Evolutionary conservation across 2,329 filamentous ascomycete species (phyloP), one percentile per base, ranked within the genome.

Genomic region (Verticillium nubilum): DNA sequence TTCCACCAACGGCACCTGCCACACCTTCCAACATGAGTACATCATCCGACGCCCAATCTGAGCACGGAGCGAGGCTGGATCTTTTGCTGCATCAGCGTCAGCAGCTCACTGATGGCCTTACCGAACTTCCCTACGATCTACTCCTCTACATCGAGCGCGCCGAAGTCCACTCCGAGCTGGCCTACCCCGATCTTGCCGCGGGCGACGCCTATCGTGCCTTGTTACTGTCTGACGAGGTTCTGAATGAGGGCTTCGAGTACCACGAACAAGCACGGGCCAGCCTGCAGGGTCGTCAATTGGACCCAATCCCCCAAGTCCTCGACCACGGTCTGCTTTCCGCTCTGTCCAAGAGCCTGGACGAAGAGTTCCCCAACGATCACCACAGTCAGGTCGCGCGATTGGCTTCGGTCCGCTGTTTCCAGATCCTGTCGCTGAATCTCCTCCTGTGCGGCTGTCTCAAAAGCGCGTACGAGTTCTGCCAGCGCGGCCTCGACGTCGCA

Each of bases 161-260:
- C 26, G 76, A 83, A 33, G 78, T 89, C 50, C 86, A 97, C 72
- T 83, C 86, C 17, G 78, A 86, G 53, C 80, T 97, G 54, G 91
- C 86, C 37, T 98, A 97, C 72, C 91, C 92, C 0, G 95, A 99
- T 72, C 84, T 99, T 42, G 92, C 92, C 5, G 88, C 89, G 12
- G 91, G 92, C 33, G 93, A 97, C 78, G 91, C 92, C 5, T 98
- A 98, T 72, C 88, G 90, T 59, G 92, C 93, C 1, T 81, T 98
- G n/a, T 83, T 97, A 4, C 78, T 99, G 54, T 84, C 90, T 17
- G 94, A 98, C 69, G 91, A 95, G 65, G 83, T 92, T 35, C 74
- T 81, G 63, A 88, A 95, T 59, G 90, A 94, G 62, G 84, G 85
- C 42, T 93, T 90, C 66, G 92, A 97, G 72, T 96, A 92, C 68